A percentile compares a stretch with the other conserved stretches of the same genome.
phyloP scores from a whole-genome alignment of 139 green algal species.

The Chlamydomonas incerta region DNA sequence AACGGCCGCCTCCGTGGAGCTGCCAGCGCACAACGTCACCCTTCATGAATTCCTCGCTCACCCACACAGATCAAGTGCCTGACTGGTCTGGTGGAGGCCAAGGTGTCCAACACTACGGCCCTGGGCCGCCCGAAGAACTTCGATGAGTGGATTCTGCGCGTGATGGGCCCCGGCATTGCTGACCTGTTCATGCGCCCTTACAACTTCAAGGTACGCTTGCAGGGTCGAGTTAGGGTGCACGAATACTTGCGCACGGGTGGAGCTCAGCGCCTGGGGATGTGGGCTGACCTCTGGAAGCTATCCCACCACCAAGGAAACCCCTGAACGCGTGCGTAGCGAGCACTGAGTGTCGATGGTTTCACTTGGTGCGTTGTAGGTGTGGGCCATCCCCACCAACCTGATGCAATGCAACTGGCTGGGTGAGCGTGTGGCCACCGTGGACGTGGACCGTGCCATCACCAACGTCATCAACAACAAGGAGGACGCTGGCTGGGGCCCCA shows the following conservation, averaged over 20 bases:
- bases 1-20: too few relatives aligned
- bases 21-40: too few relatives aligned
- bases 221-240: too few relatives aligned
- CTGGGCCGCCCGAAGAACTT: slow-evolving; percentile 84
- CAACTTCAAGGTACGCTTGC: slow-evolving; percentile 95
- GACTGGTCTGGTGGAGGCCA: slow-evolving; percentile 87
- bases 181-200: slow-evolving; percentile 96
- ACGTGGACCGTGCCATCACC: slow-evolving; percentile 84
- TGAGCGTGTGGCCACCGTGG: slow-evolving; percentile 92
- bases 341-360: too few relatives aligned
- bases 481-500: slow-evolving; percentile 92
- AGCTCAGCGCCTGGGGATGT: too few relatives aligned
- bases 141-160: slow-evolving; percentile 94
- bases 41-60: too few relatives aligned
- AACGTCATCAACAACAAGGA: slow-evolving; percentile 92
- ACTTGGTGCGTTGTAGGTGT: too few relatives aligned
- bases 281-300: too few relatives aligned
- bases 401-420: slow-evolving; percentile 96
- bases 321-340: too few relatives aligned
- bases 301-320: too few relatives aligned
- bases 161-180: slow-evolving; percentile 90
- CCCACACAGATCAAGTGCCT: slow-evolving; percentile 82
- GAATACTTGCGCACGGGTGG: too few relatives aligned
- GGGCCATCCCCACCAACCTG: slow-evolving; percentile 81
- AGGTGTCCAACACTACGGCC: slow-evolving; percentile 78